Conservation (phyloP, 495 filamentous ascomycete species). For the Letharia columbiana region DNA sequence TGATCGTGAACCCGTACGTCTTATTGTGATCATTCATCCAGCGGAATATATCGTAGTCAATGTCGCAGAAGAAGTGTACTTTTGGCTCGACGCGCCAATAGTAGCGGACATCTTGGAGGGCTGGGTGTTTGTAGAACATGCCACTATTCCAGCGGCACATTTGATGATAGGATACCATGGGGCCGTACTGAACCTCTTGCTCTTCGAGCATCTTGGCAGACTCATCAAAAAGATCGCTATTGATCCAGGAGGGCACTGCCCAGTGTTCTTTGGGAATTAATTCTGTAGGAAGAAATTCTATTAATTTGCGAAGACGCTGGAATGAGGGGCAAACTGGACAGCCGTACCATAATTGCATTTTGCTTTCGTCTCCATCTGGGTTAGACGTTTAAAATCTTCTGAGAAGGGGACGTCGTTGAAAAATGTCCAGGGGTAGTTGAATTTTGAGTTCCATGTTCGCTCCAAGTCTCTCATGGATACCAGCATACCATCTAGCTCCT, state of each 20-base stretch:
- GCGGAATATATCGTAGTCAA: slow-evolving; percentile 98
- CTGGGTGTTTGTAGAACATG: slow-evolving; percentile 94
- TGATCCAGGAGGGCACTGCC: slow-evolving; percentile 88
- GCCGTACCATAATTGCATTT: slow-evolving; percentile 68
- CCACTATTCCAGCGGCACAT: slow-evolving; percentile 99
- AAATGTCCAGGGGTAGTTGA: slow-evolving; percentile 99
- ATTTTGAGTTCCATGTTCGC: slow-evolving; percentile 94
- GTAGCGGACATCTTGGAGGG: slow-evolving; percentile 69
- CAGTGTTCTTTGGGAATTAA: slow-evolving; percentile 90
- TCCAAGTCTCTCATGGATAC: slow-evolving; percentile 85
- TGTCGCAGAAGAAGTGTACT: slow-evolving; percentile 97
- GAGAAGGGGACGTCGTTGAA: slow-evolving; percentile 93
- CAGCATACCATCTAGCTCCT: slow-evolving; percentile 75
- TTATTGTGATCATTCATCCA: slow-evolving; percentile 97
- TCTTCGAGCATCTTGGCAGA: slow-evolving; percentile 75
- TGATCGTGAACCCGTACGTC: slow-evolving; percentile 98
- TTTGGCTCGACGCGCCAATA: slow-evolving; percentile 99
- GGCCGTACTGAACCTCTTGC: slow-evolving; percentile 79
- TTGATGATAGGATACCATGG: slow-evolving; percentile 86
- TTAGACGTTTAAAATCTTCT: slow-evolving; percentile 81
- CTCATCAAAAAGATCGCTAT: slow-evolving; percentile 73
- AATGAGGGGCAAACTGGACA: neutral
- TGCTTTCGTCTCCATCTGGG: slow-evolving; percentile 71
- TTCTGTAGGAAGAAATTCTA: slow-evolving; percentile 39
- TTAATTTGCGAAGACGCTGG: neutral